phyloP scores from a whole-genome alignment of 495 filamentous ascomycete species.

The Barbatosphaeria neglecta region DNA sequence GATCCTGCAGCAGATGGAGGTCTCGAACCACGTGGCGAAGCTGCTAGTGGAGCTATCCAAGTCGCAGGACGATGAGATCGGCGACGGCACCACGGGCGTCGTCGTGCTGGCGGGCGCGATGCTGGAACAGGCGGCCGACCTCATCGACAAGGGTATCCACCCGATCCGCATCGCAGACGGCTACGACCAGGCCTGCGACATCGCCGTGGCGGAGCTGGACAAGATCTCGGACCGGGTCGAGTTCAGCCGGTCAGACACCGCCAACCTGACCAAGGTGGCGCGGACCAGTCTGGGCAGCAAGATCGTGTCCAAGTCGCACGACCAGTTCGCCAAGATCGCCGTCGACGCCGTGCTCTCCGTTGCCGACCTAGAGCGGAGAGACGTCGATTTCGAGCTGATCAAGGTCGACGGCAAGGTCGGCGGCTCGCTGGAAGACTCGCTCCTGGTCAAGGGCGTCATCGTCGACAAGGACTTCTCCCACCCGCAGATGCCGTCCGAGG shows the following conservation, averaged over 20 bases:
- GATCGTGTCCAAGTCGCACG: conserved; percentile 97
- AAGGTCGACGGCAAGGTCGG: conserved; percentile 99
- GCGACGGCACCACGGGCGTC: conserved; percentile 95
- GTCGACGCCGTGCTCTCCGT: conserved; percentile 95
- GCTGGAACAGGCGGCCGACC: conserved; percentile 91
- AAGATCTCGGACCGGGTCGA: conserved; percentile 82
- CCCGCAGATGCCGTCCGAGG: conserved; percentile 94
- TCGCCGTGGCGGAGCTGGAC: conserved; percentile 84
- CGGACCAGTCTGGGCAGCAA: conserved; percentile 96
- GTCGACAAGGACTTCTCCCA: conserved; percentile 99
- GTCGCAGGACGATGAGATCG: conserved; percentile 98
- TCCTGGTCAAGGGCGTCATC: conserved; percentile 94
- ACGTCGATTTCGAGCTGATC: conserved; percentile 98
- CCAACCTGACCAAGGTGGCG: conserved; percentile 84
- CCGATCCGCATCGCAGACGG: conserved; percentile 97
- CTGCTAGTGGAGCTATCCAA: conserved; percentile 96
- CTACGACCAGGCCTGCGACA: conserved; percentile 94
- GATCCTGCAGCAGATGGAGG: conserved; percentile 97
- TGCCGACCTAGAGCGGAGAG: conserved; percentile 88
- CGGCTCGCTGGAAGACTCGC: conserved; percentile 83
- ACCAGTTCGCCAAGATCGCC: conserved; percentile 94
- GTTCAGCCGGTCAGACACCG: conserved; percentile 64
- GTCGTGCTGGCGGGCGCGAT: conserved; percentile 93
- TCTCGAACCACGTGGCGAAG: conserved; percentile 96
- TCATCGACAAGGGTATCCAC: conserved; percentile 99